Base-by-base conservation (phyloP, 805 yeast genomes). In the Candida takata region DNA sequence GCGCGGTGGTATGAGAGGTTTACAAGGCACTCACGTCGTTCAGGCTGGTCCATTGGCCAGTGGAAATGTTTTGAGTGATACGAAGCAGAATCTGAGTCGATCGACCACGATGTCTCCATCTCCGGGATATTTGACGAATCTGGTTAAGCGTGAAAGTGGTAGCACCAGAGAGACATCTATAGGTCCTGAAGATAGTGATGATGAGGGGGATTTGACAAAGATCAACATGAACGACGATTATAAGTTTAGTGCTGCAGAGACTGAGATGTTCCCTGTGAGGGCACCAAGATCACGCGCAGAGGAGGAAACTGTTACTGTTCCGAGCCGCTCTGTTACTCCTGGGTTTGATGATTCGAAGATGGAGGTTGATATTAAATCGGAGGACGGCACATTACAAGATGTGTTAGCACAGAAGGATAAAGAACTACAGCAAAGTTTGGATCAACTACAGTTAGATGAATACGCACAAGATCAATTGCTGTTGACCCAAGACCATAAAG, bases 11-110 rank as follows among this genome's bases (percentile, higher is more conserved):
- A 42, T 48, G n/a, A 46, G 69, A 36, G 45, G 51, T 1, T 26
- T 43, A 20, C 47, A 41, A 3, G 67, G 71, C 20, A 80, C 88
- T 0, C 82, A 77, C 47, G 61, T 82, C 25, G 79, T 83, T 6
- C 70, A 82, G 3, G 65, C 83, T 2, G 94, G 94, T 13, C 86
- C 90, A 0, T 62, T 84, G 37, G 74, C 88, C 6, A 34, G 38
- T 27, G 87, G 86, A 10, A 55, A 58, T 53, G 52, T 69, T 41
- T 9, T 54, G 23, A 35, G 20, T 19, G 49, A 51, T 24, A 35
- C 48, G 27, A 35, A 44, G 20, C 38, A 35, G 38, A 29, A 41
- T 12, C 33, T 60, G 15, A 34, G 43, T 13, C 41, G 50, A 37
- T 38, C 53, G 8, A 29, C 43, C 3, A 40, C 63, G 14, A 52